Conservation (phyloP, 164 flowering plant species). For the Nymphaea colorata region DNA sequence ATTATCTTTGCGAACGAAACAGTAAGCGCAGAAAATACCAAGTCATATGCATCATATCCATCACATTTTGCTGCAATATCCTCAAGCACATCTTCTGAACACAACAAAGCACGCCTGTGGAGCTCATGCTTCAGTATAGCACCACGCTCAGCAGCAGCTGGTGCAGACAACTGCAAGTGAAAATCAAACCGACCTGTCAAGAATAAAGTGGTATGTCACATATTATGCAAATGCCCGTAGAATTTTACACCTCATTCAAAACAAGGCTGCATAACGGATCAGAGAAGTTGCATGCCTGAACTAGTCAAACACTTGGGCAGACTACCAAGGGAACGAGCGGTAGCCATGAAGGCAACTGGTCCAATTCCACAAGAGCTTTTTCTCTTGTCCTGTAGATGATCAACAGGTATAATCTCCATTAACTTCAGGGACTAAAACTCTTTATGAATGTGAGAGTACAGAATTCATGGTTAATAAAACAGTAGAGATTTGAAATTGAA, state of each 20-base stretch:
- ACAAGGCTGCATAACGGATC: no score
- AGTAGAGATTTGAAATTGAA: no score
- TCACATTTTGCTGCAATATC: conserved; percentile 86
- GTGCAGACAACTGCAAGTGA: conserved; percentile 78
- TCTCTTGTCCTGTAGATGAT: conserved; percentile 55
- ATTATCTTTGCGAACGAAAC: no score
- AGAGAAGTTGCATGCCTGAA: conserved; percentile 48
- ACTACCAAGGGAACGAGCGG: conserved; percentile 49
- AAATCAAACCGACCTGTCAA: conserved; percentile 83
- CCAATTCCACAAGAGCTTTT: conserved; percentile 65
- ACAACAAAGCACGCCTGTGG: conserved; percentile 56
- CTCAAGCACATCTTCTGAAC: conserved; percentile 51
- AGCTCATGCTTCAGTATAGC: conserved; percentile 82
- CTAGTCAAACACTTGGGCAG: conserved; percentile 63
- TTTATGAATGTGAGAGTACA: background rate
- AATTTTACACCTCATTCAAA: no score
- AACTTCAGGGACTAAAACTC: no score
- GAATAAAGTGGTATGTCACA: conserved; percentile 7
- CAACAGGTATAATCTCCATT: background rate
- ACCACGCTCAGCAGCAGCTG: conserved; percentile 68
- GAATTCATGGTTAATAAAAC: background rate
- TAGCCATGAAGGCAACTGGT: conserved; percentile 75
- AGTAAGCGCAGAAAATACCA: conserved; percentile 31
- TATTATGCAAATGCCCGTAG: no score
- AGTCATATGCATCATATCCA: conserved; percentile 96